Evolutionary conservation across 1,284 basidiomycete species (phyloP).

Genomic region (Tetrapyrgos nigripes): DNA sequence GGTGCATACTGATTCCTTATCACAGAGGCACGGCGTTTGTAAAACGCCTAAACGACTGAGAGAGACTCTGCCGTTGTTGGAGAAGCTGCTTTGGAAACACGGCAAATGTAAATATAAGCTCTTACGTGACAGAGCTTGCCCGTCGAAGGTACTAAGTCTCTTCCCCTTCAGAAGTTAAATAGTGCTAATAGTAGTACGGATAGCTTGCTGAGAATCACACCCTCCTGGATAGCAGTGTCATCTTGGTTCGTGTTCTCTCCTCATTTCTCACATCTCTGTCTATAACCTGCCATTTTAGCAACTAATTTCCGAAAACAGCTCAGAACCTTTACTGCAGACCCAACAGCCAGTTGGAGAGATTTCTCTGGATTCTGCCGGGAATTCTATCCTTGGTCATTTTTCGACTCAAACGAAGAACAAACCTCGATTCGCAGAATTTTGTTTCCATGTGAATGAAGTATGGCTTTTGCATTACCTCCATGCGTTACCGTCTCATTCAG

Average conservation of each 20-base stretch:
- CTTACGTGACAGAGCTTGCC: conserved; percentile 71
- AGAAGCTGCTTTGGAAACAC: conserved; percentile 73
- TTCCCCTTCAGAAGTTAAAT: not conserved
- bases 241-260: conserved; percentile 51
- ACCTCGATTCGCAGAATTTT: conserved; percentile 82
- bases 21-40: conserved; percentile 50
- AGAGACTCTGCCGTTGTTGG: conserved; percentile 56
- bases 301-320: conserved; percentile 73
- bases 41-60: conserved; percentile 82
- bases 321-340: conserved; percentile 49
- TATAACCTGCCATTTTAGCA: conserved; percentile 48
- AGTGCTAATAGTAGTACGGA: too few species aligned
- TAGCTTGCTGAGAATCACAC: conserved; percentile 32
- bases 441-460: conserved; percentile 70
- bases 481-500: conserved; percentile 7
- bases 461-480: conserved; percentile 6
- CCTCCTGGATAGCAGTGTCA: conserved; percentile 60
- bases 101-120: conserved; percentile 73
- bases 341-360: conserved; percentile 48
- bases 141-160: conserved; percentile 64
- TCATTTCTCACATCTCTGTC: not conserved
- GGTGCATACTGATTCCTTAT: not conserved
- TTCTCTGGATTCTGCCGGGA: conserved; percentile 55
- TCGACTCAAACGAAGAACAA: conserved; percentile 61
- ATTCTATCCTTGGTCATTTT: conserved; percentile 48